Conservation (phyloP, 164 flowering plant genomes). For the Dillenia turbinata region DNA sequence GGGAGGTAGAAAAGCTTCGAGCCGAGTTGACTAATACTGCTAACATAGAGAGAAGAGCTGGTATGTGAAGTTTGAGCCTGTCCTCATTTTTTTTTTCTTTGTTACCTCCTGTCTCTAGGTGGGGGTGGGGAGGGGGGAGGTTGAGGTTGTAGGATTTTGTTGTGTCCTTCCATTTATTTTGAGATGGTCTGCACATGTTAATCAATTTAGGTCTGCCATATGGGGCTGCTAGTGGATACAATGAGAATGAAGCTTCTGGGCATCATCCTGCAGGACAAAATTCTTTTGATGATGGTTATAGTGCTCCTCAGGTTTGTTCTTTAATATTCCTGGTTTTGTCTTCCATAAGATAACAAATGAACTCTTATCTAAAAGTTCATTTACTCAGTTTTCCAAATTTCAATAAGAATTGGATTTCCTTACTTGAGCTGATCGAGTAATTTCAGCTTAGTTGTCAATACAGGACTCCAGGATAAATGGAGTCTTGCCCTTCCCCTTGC, state of each 20-base stretch:
- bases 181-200: constrained; percentile 1
- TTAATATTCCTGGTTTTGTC: constrained; percentile 1
- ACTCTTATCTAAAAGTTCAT: neutral
- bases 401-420: neutral
- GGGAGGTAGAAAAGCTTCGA: constrained; percentile 92
- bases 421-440: neutral
- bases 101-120: neutral
- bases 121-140: no score
- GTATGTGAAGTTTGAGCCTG: constrained; percentile 17
- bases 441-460: neutral
- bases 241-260: constrained; percentile 45
- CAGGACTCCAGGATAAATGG: neutral
- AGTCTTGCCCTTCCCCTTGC: no score
- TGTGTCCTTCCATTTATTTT: neutral
- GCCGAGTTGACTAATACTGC: constrained; percentile 63
- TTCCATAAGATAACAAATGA: neutral
- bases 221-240: constrained; percentile 45
- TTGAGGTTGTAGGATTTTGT: neutral
- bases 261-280: constrained; percentile 42
- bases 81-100: neutral
- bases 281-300: constrained; percentile 59
- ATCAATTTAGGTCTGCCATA: constrained; percentile 46
- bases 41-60: constrained; percentile 55
- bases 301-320: constrained; percentile 54
- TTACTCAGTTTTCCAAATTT: neutral